Conservation (phyloP, 768 basidiomycete species). For the Leccinellum albellum region DNA sequence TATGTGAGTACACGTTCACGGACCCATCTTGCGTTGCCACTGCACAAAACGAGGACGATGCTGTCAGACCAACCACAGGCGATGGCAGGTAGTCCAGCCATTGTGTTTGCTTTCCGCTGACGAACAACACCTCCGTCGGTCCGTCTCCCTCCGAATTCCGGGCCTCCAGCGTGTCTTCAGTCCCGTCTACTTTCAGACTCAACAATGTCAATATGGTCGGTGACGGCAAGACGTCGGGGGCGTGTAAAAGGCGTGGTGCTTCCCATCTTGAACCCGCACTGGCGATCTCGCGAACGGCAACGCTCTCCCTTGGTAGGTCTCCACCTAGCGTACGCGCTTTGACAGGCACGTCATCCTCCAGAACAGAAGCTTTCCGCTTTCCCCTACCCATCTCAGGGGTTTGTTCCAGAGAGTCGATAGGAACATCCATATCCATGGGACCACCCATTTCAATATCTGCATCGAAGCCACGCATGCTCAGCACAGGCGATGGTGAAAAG, state of each 20-base stretch:
- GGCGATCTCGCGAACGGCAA: slow-evolving; percentile 54
- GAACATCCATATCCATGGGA: slow-evolving; percentile 50
- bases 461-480: slow-evolving; percentile 49
- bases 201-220: slow-evolving; percentile 62
- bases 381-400: slow-evolving; percentile 39
- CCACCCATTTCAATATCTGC: slow-evolving; percentile 40
- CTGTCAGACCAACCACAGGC: slow-evolving; percentile 63
- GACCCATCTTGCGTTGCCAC: slow-evolving; percentile 76
- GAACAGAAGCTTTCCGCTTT: slow-evolving; percentile 49
- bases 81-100: slow-evolving; percentile 89
- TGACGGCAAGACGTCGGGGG: slow-evolving; percentile 33
- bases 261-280: slow-evolving; percentile 14
- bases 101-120: slow-evolving; percentile 63
- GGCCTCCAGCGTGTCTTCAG: slow-evolving; percentile 69
- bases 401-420: slow-evolving; percentile 51
- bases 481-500: slow-evolving; percentile 42
- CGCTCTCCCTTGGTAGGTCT: slow-evolving; percentile 49
- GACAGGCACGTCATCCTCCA: slow-evolving; percentile 38
- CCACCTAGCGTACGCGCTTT: slow-evolving; percentile 66
- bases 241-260: slow-evolving; percentile 18
- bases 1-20: slow-evolving; percentile 79
- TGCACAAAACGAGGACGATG: slow-evolving; percentile 66
- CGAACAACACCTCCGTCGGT: slow-evolving; percentile 64
- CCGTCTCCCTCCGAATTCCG: slow-evolving; percentile 68
- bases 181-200: slow-evolving; percentile 57